phyloP scores from a whole-genome alignment of 1,284 basidiomycete species.

The Macrocystidia cucumis region DNA sequence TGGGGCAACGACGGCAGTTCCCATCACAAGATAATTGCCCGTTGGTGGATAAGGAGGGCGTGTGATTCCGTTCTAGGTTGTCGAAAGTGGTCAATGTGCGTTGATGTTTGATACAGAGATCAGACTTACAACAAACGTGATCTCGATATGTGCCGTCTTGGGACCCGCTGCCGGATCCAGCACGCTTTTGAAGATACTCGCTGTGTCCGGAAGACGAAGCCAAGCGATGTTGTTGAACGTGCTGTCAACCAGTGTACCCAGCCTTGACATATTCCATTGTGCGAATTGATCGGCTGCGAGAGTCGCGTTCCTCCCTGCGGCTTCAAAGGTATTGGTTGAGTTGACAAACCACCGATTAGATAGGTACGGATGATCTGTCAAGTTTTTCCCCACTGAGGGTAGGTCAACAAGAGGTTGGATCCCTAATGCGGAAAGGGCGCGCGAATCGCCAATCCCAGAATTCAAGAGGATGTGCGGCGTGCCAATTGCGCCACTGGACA shows the following conservation, averaged over 20 bases:
- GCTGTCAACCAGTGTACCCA: conserved; percentile 11
- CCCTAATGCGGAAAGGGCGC: conserved; percentile 5
- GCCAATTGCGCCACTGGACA: conserved; percentile 11
- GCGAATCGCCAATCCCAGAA: conserved; percentile 12
- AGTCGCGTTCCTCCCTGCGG: conserved; percentile 4
- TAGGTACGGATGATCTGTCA: conserved; percentile 4
- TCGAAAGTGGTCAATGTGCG: not conserved
- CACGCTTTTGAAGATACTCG: conserved; percentile 3
- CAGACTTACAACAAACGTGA: conserved; percentile 13
- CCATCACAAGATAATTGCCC: conserved; percentile 10
- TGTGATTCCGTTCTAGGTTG: conserved; percentile 10
- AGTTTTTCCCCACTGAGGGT: conserved; percentile 11
- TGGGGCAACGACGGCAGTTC: conserved; percentile 9
- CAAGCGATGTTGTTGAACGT: conserved; percentile 11
- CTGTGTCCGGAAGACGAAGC: conserved; percentile 10
- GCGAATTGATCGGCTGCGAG: conserved; percentile 7
- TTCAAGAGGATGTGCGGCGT: conserved; percentile 12
- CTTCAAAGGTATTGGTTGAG: conserved; percentile 11
- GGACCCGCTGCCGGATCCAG: conserved; percentile 13
- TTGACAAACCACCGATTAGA: conserved; percentile 7
- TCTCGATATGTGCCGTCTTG: conserved; percentile 14
- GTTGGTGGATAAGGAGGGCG: conserved; percentile 7
- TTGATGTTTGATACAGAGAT: conserved; percentile 1
- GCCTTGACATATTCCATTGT: conserved; percentile 11
- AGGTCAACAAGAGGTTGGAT: conserved; percentile 9